A percentile compares a stretch with the other conserved stretches of the same genome.
phyloP scores from a whole-genome alignment of 441 rosid species.

The Erysimum cheiri region DNA sequence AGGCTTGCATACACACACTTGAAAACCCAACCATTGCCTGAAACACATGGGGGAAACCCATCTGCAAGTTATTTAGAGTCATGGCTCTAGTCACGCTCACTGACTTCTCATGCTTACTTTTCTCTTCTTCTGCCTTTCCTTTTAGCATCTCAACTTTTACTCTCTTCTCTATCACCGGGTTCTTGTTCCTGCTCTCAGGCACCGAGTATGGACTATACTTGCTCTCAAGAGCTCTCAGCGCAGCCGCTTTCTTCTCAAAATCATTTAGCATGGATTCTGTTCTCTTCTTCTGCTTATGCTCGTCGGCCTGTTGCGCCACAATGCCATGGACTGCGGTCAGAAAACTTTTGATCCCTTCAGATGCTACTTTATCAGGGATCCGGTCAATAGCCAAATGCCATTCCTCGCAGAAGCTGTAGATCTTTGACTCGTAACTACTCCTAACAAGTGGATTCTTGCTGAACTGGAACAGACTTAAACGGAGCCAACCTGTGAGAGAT shows the following conservation, averaged over 20 bases:
- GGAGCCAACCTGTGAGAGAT: constrained; percentile 88
- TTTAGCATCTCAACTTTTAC: constrained; percentile 64
- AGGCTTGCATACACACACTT: constrained; percentile 88
- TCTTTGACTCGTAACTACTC: constrained; percentile 64
- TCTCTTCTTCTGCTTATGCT: constrained; percentile 83
- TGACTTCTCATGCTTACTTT: constrained; percentile 71
- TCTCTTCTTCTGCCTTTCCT: constrained; percentile 86
- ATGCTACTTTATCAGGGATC: constrained; percentile 92
- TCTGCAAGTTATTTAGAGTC: constrained; percentile 85
- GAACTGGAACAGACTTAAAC: constrained; percentile 89
- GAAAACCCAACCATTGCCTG: constrained; percentile 94
- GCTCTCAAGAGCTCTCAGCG: constrained; percentile 72
- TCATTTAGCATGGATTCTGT: constrained; percentile 38
- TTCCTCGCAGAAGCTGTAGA: constrained; percentile 84
- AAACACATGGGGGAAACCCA: constrained; percentile 90
- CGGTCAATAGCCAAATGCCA: constrained; percentile 85
- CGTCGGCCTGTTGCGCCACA: constrained; percentile 81
- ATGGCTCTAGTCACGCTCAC: constrained; percentile 76
- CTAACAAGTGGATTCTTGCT: constrained; percentile 59
- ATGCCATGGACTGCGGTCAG: constrained; percentile 73
- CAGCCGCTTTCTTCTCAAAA: constrained; percentile 46
- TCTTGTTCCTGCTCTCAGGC: constrained; percentile 50
- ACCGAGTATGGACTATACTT: constrained; percentile 72
- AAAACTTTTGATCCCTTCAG: constrained; percentile 92
- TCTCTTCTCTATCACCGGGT: constrained; percentile 64